These are phyloP conservation scores for Jackrogersella minutella DNA, from an alignment of 495 filamentous ascomycete species.

Conservation along the genomic window DNA sequence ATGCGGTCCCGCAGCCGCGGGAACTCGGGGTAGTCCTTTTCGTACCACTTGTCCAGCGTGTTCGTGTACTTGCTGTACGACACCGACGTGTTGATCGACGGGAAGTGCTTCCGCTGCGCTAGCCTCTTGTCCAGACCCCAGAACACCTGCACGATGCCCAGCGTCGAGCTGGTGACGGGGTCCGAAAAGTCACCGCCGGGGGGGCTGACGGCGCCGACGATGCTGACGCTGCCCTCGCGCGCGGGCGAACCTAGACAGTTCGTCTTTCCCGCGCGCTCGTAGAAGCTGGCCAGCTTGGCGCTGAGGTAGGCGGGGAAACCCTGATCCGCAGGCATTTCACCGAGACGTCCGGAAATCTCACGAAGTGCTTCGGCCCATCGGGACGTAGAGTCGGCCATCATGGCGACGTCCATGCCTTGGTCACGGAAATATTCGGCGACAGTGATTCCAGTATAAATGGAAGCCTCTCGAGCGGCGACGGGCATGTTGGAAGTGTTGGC, in stretches of 20 bases:
- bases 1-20: slow-evolving; percentile 91
- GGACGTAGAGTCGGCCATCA: slow-evolving; percentile 99
- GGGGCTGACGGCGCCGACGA: slow-evolving; percentile 96
- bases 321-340: slow-evolving; percentile 99
- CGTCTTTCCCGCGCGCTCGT: slow-evolving; percentile 94
- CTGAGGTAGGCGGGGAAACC: slow-evolving; percentile 98
- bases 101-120: slow-evolving; percentile 98
- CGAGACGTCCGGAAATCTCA: slow-evolving; percentile 98
- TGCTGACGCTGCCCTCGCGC: slow-evolving; percentile 90
- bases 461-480: slow-evolving; percentile 97
- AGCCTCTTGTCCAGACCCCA: slow-evolving; percentile 99
- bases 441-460: slow-evolving; percentile 98
- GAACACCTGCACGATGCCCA: slow-evolving; percentile 99
- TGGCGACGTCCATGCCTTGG: slow-evolving; percentile 95
- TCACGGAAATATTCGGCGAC: slow-evolving; percentile 99
- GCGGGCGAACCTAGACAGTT: slow-evolving; percentile 86
- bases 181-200: slow-evolving; percentile 99
- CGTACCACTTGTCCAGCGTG: slow-evolving; percentile 89
- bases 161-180: slow-evolving; percentile 91
- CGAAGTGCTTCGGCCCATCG: slow-evolving; percentile 98
- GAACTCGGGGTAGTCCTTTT: slow-evolving; percentile 92
- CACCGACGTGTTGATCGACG: slow-evolving; percentile 93
- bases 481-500: slow-evolving; percentile 99
- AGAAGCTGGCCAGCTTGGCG: slow-evolving; percentile 97
- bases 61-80: slow-evolving; percentile 97